Conservation (phyloP, 768 basidiomycete genomes). For the Tylopilus vinaceipallidus region DNA sequence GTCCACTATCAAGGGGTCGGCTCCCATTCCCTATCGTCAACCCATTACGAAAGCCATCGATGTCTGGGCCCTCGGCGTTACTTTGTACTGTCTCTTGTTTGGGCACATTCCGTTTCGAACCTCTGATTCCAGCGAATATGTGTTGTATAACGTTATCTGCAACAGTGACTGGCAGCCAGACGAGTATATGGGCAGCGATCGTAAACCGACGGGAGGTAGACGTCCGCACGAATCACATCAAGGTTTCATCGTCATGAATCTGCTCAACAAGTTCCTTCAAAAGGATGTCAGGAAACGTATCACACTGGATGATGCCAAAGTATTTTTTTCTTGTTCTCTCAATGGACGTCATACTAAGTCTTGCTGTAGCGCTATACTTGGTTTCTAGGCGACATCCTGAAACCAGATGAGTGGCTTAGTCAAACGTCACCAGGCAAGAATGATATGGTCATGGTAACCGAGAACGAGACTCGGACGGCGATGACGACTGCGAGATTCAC, state of each 20-base stretch:
- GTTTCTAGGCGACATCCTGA: constrained; percentile 65
- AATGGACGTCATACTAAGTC: background rate
- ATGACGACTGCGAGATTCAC: constrained; percentile 64
- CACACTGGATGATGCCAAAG: constrained; percentile 82
- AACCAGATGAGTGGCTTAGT: constrained; percentile 69
- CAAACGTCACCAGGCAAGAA: constrained; percentile 52
- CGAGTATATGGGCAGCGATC: constrained; percentile 70
- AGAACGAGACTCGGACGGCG: constrained; percentile 75
- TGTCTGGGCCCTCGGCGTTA: constrained; percentile 97
- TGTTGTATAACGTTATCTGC: constrained; percentile 77
- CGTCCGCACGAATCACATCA: constrained; percentile 45
- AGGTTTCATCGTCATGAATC: constrained; percentile 60
- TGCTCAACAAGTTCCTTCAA: constrained; percentile 75
- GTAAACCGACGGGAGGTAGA: constrained; percentile 61
- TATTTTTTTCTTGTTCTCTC: constrained; percentile 27
- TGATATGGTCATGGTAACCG: constrained; percentile 58
- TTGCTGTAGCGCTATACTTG: constrained; percentile 53
- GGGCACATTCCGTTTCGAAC: constrained; percentile 79
- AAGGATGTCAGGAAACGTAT: constrained; percentile 78
- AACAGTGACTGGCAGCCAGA: constrained; percentile 70
- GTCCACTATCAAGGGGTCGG: constrained; percentile 28
- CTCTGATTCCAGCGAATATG: constrained; percentile 60
- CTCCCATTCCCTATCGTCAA: constrained; percentile 33
- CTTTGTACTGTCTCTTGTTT: constrained; percentile 91
- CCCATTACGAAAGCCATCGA: constrained; percentile 92